Conservation (phyloP, 441 rosid species). For the Populus trichocarpa region DNA sequence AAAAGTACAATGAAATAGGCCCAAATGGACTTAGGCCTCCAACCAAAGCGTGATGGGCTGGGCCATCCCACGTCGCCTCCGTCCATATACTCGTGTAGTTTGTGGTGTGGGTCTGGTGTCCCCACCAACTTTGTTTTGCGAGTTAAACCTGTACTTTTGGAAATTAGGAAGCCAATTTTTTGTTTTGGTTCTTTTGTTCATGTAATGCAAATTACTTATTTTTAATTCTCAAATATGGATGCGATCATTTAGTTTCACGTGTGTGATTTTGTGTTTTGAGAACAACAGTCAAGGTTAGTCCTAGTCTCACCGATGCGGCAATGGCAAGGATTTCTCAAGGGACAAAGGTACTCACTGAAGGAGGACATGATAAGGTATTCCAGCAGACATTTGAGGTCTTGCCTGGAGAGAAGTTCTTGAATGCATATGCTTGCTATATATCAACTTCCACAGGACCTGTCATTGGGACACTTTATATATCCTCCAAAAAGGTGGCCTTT, state of each 20-base stretch:
- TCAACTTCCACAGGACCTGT: slow-evolving; percentile 79
- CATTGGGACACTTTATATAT: slow-evolving; percentile 67
- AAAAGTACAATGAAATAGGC: too few relatives aligned
- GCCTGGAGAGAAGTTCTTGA: slow-evolving; percentile 63
- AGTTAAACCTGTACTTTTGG: background rate
- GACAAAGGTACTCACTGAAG: slow-evolving; percentile 66
- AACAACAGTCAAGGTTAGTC: slow-evolving; percentile 53
- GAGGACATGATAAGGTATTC: slow-evolving; percentile 74
- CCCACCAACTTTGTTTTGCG: background rate
- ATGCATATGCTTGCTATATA: slow-evolving; percentile 71
- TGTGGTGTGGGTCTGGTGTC: too few relatives aligned
- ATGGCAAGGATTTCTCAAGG: slow-evolving; percentile 77
- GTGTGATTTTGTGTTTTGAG: background rate
- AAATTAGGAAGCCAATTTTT: background rate
- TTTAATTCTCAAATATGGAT: background rate
- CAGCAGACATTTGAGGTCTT: slow-evolving; percentile 52
- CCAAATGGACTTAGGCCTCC: too few relatives aligned
- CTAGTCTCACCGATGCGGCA: slow-evolving; percentile 71
- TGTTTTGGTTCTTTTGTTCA: background rate
- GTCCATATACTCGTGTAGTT: too few relatives aligned
- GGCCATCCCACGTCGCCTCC: too few relatives aligned
- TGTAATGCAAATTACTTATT: background rate
- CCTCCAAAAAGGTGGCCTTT: slow-evolving; percentile 55
- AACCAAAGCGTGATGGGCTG: too few relatives aligned
- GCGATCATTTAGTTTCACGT: background rate